Evolutionary conservation across 2,329 filamentous ascomycete genomes (phyloP), one percentile per base, ranked within the genome.

Genomic region (Penicillium oxalicum): DNA sequence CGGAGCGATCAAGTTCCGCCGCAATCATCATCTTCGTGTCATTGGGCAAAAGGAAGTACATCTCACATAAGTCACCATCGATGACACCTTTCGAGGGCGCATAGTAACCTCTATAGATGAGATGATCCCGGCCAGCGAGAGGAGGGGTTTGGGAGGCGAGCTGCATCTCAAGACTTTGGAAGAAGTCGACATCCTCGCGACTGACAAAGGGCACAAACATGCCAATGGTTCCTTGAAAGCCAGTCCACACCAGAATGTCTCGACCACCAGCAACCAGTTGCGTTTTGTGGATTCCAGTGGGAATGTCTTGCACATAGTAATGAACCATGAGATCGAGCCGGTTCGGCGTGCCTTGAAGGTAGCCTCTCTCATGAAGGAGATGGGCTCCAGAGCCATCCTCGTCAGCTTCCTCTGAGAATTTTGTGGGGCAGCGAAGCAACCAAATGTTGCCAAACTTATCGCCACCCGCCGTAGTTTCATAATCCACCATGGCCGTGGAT

Each of bases 371-470:
- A 61, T 98, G 91, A 27, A 88, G 78, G n/a, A 98, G 80, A 70
- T 96, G 91, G 2, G 90, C 83, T 11, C 91, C 91, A 3, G 88
- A 88, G 40, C 88, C 88, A 52, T 95, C 88, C 67, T 96, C 93
- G 61, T 98, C 93, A 0, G 90, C 87, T 66, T 94, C 88, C 56
- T 90, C 85, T 34, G 88, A 95, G 6, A 86, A 84, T 67, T 95
- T 93, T 51, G 84, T 76, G 0, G 91, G 90, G 61, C 88, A 93
- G 41, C 93, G 86, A 28, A 98, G 78, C 39, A 98, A 81, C 84
- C 90, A 98, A 12, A 98, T 72, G 61, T 98, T 98, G 52, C 93
- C 94, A 57, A 98, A 99, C 66, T 96, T 97, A 74, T 99, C 93
- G 33, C 91, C 91, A 33, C 91, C 93, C 2, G 90, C 91, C 25